A percentile compares a stretch with the other conserved stretches of the same genome.
phyloP scores from a whole-genome alignment of 2,329 filamentous ascomycete species.

The Lachnellula suecica region DNA sequence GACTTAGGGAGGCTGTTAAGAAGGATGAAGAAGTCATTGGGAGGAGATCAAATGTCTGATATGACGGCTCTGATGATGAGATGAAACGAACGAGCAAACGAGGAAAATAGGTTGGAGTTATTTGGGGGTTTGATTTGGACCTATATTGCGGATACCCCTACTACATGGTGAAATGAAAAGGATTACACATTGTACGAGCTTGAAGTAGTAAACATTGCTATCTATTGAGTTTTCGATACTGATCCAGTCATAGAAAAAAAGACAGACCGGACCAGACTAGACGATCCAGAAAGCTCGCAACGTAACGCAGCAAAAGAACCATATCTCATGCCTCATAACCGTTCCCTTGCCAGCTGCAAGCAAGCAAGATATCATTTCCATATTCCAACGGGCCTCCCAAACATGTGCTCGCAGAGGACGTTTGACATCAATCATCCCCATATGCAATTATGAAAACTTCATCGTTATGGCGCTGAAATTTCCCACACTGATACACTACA shows the following conservation, averaged over 20 bases:
- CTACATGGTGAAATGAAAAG: neutral
- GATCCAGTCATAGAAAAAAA: constrained; percentile 3
- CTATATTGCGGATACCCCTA: neutral
- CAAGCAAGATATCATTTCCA: neutral
- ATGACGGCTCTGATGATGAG: neutral
- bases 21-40: constrained; percentile 1
- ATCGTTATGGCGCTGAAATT: neutral
- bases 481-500: neutral
- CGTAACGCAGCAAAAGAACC: constrained; percentile 1
- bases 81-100: neutral
- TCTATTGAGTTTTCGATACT: constrained; percentile 14
- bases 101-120: neutral
- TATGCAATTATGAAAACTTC: constrained; percentile 8
- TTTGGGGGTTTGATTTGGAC: neutral
- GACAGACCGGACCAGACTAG: neutral
- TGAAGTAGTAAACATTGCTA: constrained; percentile 12
- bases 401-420: neutral
- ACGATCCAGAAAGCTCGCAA: neutral
- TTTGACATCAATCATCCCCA: neutral
- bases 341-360: neutral
- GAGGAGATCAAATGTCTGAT: neutral
- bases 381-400: neutral
- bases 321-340: constrained; percentile 9
- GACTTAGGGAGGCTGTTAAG: constrained; percentile 63
- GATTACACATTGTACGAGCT: neutral